These are phyloP conservation scores for Fusarium clavum DNA, from an alignment of 2,329 filamentous ascomycete genomes.

Conservation along the genomic window DNA sequence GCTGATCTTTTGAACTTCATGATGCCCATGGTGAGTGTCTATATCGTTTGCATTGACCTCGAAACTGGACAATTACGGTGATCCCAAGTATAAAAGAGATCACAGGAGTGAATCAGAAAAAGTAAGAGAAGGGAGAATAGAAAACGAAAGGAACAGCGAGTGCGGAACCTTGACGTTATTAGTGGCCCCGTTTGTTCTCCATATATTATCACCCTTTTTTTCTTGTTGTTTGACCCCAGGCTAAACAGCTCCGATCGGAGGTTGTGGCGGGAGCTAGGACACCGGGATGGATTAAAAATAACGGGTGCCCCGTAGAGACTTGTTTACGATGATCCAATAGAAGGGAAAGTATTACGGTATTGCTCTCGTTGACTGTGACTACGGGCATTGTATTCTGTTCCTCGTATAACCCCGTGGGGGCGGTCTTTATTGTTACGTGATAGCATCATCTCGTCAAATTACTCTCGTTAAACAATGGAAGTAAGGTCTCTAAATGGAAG, in stretches of 20 bases:
- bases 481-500: constrained; percentile 9
- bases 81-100: neutral
- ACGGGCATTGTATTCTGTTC: neutral
- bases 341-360: constrained; percentile 9
- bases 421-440: constrained; percentile 29
- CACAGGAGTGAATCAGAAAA: neutral
- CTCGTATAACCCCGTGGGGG: constrained; percentile 32
- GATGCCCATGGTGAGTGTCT: constrained; percentile 19
- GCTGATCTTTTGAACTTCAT: constrained; percentile 33
- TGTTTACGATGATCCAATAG: constrained; percentile 9
- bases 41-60: neutral
- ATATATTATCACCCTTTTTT: constrained; percentile 38
- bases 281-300: neutral
- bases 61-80: neutral
- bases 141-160: constrained; percentile 9
- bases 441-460: constrained; percentile 5
- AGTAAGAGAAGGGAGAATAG: neutral
- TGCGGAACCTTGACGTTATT: constrained; percentile 28
- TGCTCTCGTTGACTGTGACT: neutral
- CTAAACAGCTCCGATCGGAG: constrained; percentile 36
- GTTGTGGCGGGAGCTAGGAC: constrained; percentile 33
- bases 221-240: constrained; percentile 25
- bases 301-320: neutral
- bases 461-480: neutral
- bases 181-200: constrained; percentile 29